Evolutionary conservation across 768 basidiomycete genomes (phyloP).

Genomic region (Kwoniella mangroviensis): DNA sequence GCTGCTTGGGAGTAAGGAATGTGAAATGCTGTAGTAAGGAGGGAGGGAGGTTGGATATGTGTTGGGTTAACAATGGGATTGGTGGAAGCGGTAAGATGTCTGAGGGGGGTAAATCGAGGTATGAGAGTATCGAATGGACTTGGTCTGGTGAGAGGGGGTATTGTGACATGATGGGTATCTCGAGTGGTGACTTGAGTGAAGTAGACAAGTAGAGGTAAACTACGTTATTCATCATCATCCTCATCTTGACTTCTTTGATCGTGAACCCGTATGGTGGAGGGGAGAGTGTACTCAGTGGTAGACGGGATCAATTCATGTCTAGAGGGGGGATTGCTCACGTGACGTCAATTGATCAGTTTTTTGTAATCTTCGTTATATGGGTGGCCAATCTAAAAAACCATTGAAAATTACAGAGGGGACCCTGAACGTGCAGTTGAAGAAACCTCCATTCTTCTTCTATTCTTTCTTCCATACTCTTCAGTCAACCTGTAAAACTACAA

Average conservation of each 20-base stretch:
- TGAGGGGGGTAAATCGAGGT: slow-evolving; percentile 43
- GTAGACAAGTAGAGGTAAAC: background rate
- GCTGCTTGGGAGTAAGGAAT: slow-evolving; percentile 40
- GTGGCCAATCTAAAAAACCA: slow-evolving; percentile 9
- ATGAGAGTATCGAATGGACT: slow-evolving; percentile 34
- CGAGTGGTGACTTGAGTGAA: too few species aligned
- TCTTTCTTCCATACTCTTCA: background rate
- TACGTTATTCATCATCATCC: background rate
- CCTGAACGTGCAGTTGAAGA: background rate
- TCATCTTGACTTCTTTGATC: background rate
- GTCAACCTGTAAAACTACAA: background rate
- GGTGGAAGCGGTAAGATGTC: slow-evolving; percentile 38
- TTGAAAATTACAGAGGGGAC: background rate
- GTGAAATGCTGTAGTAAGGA: slow-evolving; percentile 36
- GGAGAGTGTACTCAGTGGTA: background rate
- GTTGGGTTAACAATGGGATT: slow-evolving; percentile 38
- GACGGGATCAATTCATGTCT: slow-evolving; percentile 21
- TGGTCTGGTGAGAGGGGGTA: slow-evolving; percentile 28
- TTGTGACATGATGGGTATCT: slow-evolving; percentile 11
- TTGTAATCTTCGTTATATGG: background rate
- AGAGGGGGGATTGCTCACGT: slow-evolving; percentile 17
- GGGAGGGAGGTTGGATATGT: slow-evolving; percentile 41
- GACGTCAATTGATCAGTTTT: slow-evolving; percentile 31
- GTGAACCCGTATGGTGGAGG: slow-evolving; percentile 21
- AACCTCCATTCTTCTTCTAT: background rate